Base-by-base conservation (phyloP, 768 basidiomycete species). In the Boletus pseudo-olivaceus region DNA sequence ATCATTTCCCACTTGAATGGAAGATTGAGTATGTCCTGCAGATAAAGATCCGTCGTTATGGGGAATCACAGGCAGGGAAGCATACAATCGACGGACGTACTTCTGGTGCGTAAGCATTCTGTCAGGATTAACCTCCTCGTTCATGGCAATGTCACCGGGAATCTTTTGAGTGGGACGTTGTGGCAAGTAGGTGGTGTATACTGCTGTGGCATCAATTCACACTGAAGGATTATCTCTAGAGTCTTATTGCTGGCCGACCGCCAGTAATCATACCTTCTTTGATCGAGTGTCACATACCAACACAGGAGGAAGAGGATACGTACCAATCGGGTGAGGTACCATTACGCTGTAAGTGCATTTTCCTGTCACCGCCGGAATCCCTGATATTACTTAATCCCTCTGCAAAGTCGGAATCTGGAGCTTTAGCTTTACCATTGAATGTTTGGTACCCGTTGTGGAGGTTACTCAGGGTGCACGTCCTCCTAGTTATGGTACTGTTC, bases 1-100 rank as follows among this genome's bases (percentile, higher is more conserved):
- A 49, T 37, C 8, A 15, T 46, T 12, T 33, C 27, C 33, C 26
- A 12, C 20, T 12, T 39, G 40, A 10, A 49, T 10, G 23, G 23
- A 26, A 51, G 27, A 44, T 53, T 64, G 20, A 65, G n/a, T 20
- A 33, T 29, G 27, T n/a, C 20, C 4, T 20, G 14, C 39, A 79
- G 78, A 81, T 61, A 68, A 79, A 41, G 78, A 81, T 65, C 79
- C 80, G 15, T 74, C 75, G 10, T 67, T 75, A 59, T 82, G 81
- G 81, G 72, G 75, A 37, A 73, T 83, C 44, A 50, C 71, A 42
- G 78, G 75, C 12, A 77, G 73, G 48, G 80, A 80, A 42, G 78
- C 76, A 7, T 82, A 83, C 56, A 78, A 79, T 27, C 73, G 81
- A 53, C 75, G 82, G 20, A 69, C 74, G 8, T 82, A 78, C 67